Evolutionary conservation across 164 flowering plant species (phyloP), one percentile per base, ranked within the genome.

Genomic region (Annona squamosa): DNA sequence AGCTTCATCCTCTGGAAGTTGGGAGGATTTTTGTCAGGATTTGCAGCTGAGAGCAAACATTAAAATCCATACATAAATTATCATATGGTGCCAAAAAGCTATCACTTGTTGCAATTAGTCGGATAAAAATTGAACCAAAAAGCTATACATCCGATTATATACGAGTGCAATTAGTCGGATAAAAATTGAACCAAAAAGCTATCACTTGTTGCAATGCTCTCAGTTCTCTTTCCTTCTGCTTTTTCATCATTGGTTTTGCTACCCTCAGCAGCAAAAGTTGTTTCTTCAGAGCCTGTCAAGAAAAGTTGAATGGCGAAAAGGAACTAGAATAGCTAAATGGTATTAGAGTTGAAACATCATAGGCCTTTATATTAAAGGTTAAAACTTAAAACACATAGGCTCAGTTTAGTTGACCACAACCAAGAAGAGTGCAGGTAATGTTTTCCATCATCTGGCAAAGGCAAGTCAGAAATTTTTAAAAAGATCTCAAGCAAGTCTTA

Each of bases 181-280:
- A 52, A 52, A 52, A 52, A 52, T 10, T 64, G 67, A 3, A 46
- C n/a, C 68, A 66, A n/a, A 2, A 37, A 41, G 10, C 46, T 61
- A 70, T 80, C 72, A 93, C 96, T 90, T 93, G 89, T 79, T 90
- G 72, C 41, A 78, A 73, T 78, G 81, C 63, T 77, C 91, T 92
- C 79, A 86, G 73, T 47, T 94, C 93, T 79, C 89, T 82, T 75
- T 89, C 80, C 82, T 86, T 87, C 63, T 86, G 94, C 46, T 89
- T 91, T 85, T 92, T 94, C 91, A 91, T 92, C 67, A 71, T 63
- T 3, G 73, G 79, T 77, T 85, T 80, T 13, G 96, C 97, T 4
- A 88, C 84, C 73, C 87, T 90, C 59, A 94, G 78, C 1, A 97
- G 93, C 43, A 85, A 71, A 73, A 89, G 85, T 73, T 85, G 93